Evolutionary conservation across 805 yeast species (phyloP).

Genomic region (Zygotorulaspora sp.): DNA sequence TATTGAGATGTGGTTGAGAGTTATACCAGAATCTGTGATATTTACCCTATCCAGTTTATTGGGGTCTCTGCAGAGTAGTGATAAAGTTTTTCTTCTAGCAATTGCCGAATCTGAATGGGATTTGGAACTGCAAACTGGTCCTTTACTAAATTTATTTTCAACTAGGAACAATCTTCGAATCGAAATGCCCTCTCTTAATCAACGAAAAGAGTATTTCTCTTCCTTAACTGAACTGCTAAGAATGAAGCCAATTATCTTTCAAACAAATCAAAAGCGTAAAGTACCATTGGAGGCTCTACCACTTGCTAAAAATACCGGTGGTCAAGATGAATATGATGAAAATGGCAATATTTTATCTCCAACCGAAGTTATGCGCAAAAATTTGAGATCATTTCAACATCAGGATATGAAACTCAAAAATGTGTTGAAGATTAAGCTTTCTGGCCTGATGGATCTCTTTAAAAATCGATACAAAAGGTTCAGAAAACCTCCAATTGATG

Average conservation of each 20-base stretch:
- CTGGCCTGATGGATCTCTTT: conserved; percentile 85
- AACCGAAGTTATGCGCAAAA: conserved; percentile 37
- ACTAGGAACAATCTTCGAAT: conserved; percentile 47
- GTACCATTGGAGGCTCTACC: conserved; percentile 41
- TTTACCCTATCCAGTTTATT: conserved; percentile 69
- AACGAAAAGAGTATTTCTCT: conserved; percentile 56
- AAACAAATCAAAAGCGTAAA: conserved; percentile 51
- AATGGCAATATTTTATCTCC: conserved; percentile 33
- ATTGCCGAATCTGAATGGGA: conserved; percentile 52
- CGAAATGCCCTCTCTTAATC: conserved; percentile 43
- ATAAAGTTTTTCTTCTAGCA: conserved; percentile 69
- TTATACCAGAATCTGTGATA: conserved; percentile 63
- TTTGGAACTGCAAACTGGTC: conserved; percentile 41
- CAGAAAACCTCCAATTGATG: conserved; percentile 87
- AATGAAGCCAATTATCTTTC: conserved; percentile 68
- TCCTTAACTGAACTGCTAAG: conserved; percentile 48
- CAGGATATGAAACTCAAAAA: conserved; percentile 81
- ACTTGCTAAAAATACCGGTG: conserved; percentile 25
- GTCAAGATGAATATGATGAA: conserved; percentile 19
- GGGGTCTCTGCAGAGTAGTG: conserved; percentile 63
- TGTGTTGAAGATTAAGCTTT: conserved; percentile 74
- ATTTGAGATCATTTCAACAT: conserved; percentile 45
- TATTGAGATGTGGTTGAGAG: conserved; percentile 67
- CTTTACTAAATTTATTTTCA: conserved; percentile 19
- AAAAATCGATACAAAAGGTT: conserved; percentile 84